Evolutionary conservation across 1,284 basidiomycete genomes (phyloP).

Genomic region (Coniferiporia weirii): DNA sequence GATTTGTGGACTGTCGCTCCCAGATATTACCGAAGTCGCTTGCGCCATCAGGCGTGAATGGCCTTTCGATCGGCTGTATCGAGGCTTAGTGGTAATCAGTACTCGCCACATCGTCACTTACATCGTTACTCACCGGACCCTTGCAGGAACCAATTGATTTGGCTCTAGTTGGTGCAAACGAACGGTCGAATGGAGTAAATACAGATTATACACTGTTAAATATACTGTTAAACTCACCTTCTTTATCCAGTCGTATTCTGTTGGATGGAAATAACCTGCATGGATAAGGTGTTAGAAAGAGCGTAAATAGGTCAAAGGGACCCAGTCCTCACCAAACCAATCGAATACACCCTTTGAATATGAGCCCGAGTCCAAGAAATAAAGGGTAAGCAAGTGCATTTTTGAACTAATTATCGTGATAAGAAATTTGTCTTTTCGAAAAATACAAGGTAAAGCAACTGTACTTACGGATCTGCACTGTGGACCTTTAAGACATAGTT

Average conservation of each 20-base stretch:
- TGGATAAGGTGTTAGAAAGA: not conserved
- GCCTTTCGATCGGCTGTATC: conserved; percentile 71
- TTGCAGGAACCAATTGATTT: conserved; percentile 85
- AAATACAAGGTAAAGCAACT: conserved; percentile 4
- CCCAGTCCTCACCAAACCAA: conserved; percentile 36
- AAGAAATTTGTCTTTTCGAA: conserved; percentile 13
- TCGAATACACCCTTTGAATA: conserved; percentile 58
- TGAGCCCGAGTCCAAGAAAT: conserved; percentile 88
- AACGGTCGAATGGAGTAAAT: not conserved
- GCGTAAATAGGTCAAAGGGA: not conserved
- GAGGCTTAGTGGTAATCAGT: conserved; percentile 29
- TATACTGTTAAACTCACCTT: conserved; percentile 33
- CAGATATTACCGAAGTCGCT: conserved; percentile 65
- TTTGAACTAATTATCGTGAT: conserved; percentile 51
- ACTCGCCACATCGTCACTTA: not conserved
- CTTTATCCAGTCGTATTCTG: conserved; percentile 80
- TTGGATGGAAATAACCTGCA: conserved; percentile 47
- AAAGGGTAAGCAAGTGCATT: conserved; percentile 83
- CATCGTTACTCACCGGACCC: conserved; percentile 48
- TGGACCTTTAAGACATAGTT: conserved; percentile 79
- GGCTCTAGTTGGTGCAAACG: conserved; percentile 39
- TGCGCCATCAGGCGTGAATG: conserved; percentile 70
- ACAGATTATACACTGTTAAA: not conserved
- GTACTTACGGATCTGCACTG: conserved; percentile 68
- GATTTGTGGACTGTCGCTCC: conserved; percentile 44